Evolutionary conservation across 257 asterid genomes (phyloP).

Genomic region (Ocimum tenuiflorum): DNA sequence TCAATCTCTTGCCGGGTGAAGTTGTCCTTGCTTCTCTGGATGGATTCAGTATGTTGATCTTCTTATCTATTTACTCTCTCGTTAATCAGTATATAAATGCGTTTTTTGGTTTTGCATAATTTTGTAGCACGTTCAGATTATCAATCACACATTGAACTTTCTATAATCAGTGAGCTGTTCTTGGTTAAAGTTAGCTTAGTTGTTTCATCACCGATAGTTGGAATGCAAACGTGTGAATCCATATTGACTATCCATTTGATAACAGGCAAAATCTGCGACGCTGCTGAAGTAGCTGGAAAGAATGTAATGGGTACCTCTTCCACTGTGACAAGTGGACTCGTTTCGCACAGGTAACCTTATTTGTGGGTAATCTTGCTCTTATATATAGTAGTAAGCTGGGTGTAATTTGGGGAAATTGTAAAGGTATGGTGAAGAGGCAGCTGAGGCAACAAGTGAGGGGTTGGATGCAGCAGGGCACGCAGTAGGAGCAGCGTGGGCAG

Average conservation of each 20-base stretch:
- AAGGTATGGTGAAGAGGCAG: slow-evolving; percentile 94
- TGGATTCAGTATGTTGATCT: slow-evolving; percentile 73
- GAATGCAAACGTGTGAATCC: background rate
- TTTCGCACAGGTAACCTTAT: slow-evolving; percentile 53
- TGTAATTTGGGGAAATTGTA: background rate
- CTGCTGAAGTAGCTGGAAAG: slow-evolving; percentile 92
- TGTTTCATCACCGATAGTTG: background rate
- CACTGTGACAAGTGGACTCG: slow-evolving; percentile 86
- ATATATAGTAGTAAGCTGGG: background rate
- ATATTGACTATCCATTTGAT: slow-evolving; percentile 11
- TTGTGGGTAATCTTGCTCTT: background rate
- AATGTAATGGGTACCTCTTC: slow-evolving; percentile 86
- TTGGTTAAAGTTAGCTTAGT: background rate
- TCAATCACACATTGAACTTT: no score
- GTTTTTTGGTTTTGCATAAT: no score
- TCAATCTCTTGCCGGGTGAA: slow-evolving; percentile 81
- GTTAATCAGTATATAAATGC: no score
- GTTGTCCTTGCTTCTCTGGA: slow-evolving; percentile 83
- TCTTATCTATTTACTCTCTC: slow-evolving; percentile 3
- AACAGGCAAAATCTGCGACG: slow-evolving; percentile 81
- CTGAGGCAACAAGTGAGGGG: slow-evolving; percentile 75
- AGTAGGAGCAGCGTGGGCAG: slow-evolving; percentile 87
- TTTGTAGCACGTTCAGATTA: no score
- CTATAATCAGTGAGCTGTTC: background rate
- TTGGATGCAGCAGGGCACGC: slow-evolving; percentile 91